Conservation (phyloP, 2,329 filamentous ascomycete species). For the Aaosphaeria pasadenensis region DNA sequence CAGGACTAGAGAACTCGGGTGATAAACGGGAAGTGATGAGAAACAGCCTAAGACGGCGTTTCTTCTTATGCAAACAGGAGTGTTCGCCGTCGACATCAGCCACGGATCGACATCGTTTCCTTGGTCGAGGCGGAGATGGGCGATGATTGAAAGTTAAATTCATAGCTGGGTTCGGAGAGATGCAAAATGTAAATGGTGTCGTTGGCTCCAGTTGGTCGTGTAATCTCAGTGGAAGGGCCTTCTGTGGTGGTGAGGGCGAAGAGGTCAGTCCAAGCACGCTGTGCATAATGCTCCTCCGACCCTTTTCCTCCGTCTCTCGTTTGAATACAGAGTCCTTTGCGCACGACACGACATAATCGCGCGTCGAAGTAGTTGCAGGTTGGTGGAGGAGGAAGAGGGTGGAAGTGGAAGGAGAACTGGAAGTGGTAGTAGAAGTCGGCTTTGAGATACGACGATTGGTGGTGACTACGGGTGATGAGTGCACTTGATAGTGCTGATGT, state of each 20-base stretch:
- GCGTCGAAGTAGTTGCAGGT: slow-evolving; percentile 3
- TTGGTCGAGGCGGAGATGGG: slow-evolving; percentile 13
- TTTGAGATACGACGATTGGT: background rate
- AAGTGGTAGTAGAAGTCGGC: slow-evolving; percentile 6
- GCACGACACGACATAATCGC: slow-evolving; percentile 28
- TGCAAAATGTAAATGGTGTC: slow-evolving; percentile 18
- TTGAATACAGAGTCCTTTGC: slow-evolving; percentile 10
- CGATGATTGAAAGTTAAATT: slow-evolving; percentile 34
- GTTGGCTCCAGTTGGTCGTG: slow-evolving; percentile 9
- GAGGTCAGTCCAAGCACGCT: slow-evolving; percentile 7
- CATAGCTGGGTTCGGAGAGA: slow-evolving; percentile 29
- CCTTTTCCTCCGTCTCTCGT: slow-evolving; percentile 26
- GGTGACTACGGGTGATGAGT: too few relatives aligned
- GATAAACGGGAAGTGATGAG: slow-evolving; percentile 70
- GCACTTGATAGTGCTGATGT: too few relatives aligned
- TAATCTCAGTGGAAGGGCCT: slow-evolving; percentile 2
- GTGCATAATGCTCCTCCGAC: slow-evolving; percentile 28
- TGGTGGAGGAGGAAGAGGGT: slow-evolving; percentile 4
- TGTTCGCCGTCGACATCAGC: slow-evolving; percentile 58
- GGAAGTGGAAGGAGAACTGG: slow-evolving; percentile 12
- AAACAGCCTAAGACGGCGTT: slow-evolving; percentile 59
- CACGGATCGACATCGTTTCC: slow-evolving; percentile 52
- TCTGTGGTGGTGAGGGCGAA: slow-evolving; percentile 1
- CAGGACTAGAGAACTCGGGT: slow-evolving; percentile 65
- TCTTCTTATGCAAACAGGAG: slow-evolving; percentile 58